Evolutionary conservation across 176 grass and related monocot species (phyloP), one percentile per base, ranked within the genome.

Genomic region (Carex littledalei): DNA sequence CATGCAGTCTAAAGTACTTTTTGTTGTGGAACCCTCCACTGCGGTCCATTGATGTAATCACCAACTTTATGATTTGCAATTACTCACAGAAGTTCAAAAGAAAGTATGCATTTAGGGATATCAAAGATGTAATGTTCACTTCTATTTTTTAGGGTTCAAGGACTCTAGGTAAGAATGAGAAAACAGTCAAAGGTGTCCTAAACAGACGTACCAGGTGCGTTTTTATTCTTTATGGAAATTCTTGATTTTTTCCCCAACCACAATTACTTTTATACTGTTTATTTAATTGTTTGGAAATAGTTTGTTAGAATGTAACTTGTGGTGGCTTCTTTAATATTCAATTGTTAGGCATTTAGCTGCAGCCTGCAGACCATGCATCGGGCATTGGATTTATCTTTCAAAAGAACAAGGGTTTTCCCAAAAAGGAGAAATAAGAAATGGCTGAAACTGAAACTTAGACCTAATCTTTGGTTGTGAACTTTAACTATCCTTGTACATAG

Each of bases 21-120:
- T 83, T 94, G 78, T 86, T 98, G 86, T 98, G 95, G 95, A 98
- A 98, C 61, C 92, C 92, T 80, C 86, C 88, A 3, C 80, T 98
- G 81, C 24, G 77, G 80, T 83, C 39, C 78, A 52, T 63, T 82
- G 86, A 88, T 65, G 87, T 88, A 64, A 31, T 43, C 37, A 59
- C 16, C 50, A 16, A 75, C 22, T 68, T 84, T 59, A 83, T 43
- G 4, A 63, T 84, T 84, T 52, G 32, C 58, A 68, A 69, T 84
- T 69, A 24, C 39, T 12, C 47, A 11, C 34, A 58, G 32, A 50
- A 31, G 54, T 80, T 79, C n/a, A 50, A 9, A 59, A 41, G 32
- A 57, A 62, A 67, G 10, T 18, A 56, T 66, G 22, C 47, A 75
- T 22, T 75, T 75, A 26, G 43, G 71, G 26, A 50, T 41, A 63